Percentiles rank a stretch among this genome's conserved stretches.
phyloP scores from a whole-genome alignment of 2,329 filamentous ascomycete genomes.

The Trichophaea hybrida region DNA sequence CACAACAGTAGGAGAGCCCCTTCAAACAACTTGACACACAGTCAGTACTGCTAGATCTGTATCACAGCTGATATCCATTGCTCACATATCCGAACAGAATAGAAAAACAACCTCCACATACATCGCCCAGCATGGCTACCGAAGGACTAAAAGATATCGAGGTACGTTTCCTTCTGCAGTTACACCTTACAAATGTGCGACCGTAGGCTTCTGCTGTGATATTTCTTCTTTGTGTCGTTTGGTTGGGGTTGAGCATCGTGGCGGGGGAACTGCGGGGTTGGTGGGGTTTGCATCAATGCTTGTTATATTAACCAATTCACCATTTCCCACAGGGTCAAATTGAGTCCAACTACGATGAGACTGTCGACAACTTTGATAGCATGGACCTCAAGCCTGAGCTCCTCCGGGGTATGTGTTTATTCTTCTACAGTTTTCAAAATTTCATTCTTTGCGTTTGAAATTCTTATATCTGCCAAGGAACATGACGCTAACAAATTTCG shows the following conservation, averaged over 20 bases:
- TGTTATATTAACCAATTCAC: constrained; percentile 15
- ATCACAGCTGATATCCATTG: not conserved
- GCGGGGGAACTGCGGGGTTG: constrained; percentile 14
- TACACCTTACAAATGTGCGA: not conserved
- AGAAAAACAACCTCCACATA: constrained; percentile 6
- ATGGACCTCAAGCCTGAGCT: constrained; percentile 97
- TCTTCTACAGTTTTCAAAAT: constrained; percentile 11
- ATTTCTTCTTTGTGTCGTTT: constrained; percentile 1
- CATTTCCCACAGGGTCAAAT: constrained; percentile 59
- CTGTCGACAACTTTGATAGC: constrained; percentile 95
- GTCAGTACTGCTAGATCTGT: not conserved
- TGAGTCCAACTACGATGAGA: constrained; percentile 99
- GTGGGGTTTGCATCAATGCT: not conserved
- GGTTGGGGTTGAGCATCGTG: not conserved
- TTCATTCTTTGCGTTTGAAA: not conserved
- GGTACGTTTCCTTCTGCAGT: constrained; percentile 10
- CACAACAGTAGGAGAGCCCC: not conserved
- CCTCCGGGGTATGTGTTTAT: constrained; percentile 58
- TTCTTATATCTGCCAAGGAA: not conserved
- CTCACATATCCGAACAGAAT: not conserved
- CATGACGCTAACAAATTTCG: not conserved
- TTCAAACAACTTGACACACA: not conserved
- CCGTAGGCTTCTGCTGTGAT: not conserved
- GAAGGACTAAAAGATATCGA: constrained; percentile 25
- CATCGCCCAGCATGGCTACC: constrained; percentile 22